phyloP scores from a whole-genome alignment of 192 early-diverging fungal species.

The Physocladia obscura region DNA sequence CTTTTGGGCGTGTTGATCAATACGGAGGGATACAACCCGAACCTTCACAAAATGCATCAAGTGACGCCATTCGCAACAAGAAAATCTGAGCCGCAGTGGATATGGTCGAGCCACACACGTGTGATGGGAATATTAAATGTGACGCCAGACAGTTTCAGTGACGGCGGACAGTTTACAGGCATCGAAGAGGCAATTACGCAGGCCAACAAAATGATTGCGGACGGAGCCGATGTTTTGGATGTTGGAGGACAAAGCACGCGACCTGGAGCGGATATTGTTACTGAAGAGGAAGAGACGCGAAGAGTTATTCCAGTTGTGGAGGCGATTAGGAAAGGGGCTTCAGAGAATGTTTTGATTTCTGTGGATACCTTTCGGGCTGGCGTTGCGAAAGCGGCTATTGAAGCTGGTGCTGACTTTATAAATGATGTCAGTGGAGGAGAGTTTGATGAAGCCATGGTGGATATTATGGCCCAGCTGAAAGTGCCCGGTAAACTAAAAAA shows the following conservation, averaged over 20 bases:
- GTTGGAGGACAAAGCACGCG: conserved; percentile 94
- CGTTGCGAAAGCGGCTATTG: conserved; percentile 84
- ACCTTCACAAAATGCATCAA: conserved; percentile 43
- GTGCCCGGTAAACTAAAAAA: conserved; percentile 57
- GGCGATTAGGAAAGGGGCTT: conserved; percentile 64
- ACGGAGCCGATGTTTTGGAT: conserved; percentile 90
- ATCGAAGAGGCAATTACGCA: conserved; percentile 66
- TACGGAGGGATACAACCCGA: conserved; percentile 45
- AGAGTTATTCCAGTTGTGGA: conserved; percentile 88
- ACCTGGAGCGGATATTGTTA: conserved; percentile 74
- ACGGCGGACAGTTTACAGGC: conserved; percentile 73
- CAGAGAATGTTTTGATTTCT: conserved; percentile 69
- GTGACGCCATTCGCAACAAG: conserved; percentile 33
- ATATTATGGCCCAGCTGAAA: conserved; percentile 71
- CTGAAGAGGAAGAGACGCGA: conserved; percentile 68
- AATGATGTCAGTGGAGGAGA: conserved; percentile 94
- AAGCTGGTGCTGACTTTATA: conserved; percentile 87
- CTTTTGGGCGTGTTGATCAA: conserved; percentile 60
- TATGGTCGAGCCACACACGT: conserved; percentile 66
- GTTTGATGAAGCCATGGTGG: conserved; percentile 74
- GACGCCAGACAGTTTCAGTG: conserved; percentile 95
- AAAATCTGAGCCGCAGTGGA: conserved; percentile 48
- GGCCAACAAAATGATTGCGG: conserved; percentile 65
- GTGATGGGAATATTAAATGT: conserved; percentile 98
- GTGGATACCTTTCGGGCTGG: conserved; percentile 87